Evolutionary conservation across 441 rosid genomes (phyloP), one percentile per base, ranked within the genome.

Genomic region (Croton setiger): DNA sequence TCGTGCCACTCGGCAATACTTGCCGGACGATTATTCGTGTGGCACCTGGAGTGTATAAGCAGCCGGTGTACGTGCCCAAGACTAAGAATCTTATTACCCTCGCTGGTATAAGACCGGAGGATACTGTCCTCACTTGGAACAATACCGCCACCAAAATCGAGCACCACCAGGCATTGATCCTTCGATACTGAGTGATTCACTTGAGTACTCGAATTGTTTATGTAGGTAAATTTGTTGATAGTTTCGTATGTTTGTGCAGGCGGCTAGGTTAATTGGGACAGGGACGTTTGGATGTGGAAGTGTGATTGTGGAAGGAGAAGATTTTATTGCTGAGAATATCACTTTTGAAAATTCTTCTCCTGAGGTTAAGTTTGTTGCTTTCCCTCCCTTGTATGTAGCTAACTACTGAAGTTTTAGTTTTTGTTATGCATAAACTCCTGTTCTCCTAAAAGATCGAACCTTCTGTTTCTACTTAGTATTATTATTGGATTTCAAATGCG

Each of bases 231-330:
- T 0, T 71, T 9, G 48, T 60, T 17, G 39, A 60, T 57, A 20
- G 44, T 41, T 39, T 9, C 11, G 31, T 27, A 2, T 27, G 31
- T 27, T 27, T 27, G 31, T 52, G 63, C 80, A 91, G 98, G 85
- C 79, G 4, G 43, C 88, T 48, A 79, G 98, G 73, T 58, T 92
- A 43, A 95, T 95, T 53, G 98, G 99, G 52, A 90, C 93, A 12
- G 97, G 98, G 53, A 95, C 99, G 18, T 95, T 92, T 74, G 98
- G 98, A 0, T 92, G 98, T 70, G 98, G 99, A 47, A 86, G 80
- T 83, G 88, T 81, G 75, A 95, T 92, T 14, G 91, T 95, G 51
- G 99, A 95, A 81, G 99, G 99, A 48, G 96, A 90, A 72, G 98
- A 92, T 70, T 90, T 92, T 72, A 85, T 92, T 69, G 98, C 99